A percentile compares a stretch with the other conserved stretches of the same genome.
Evolutionary conservation across 2,329 filamentous ascomycete species (phyloP).

Genomic region (Rhytidhysteron rufulum): DNA sequence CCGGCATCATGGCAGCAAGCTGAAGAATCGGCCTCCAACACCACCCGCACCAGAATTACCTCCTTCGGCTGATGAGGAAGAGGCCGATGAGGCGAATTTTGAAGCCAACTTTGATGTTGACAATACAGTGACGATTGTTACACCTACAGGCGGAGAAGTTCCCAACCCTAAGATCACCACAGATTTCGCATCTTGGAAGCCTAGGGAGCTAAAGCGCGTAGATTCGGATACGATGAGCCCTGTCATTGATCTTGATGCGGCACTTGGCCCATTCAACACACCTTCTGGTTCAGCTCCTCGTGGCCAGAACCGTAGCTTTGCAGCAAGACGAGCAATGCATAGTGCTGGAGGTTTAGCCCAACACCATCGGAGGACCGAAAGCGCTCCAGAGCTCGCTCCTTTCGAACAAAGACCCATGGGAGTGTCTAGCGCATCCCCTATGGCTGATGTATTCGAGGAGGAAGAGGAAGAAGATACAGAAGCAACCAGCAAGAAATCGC

Average conservation of each 20-base stretch:
- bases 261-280: slow-evolving; percentile 87
- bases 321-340: slow-evolving; percentile 65
- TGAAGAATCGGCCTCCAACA: slow-evolving; percentile 34
- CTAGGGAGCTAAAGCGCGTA: slow-evolving; percentile 33
- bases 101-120: slow-evolving; percentile 40
- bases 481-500: slow-evolving; percentile 7
- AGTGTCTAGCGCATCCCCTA: slow-evolving; percentile 63
- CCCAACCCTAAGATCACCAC: slow-evolving; percentile 27
- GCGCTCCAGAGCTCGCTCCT: slow-evolving; percentile 72
- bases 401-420: slow-evolving; percentile 56
- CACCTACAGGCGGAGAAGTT: slow-evolving; percentile 21
- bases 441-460: slow-evolving; percentile 85
- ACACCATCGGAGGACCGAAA: slow-evolving; percentile 75
- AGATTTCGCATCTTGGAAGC: slow-evolving; percentile 35
- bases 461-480: slow-evolving; percentile 62
- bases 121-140: slow-evolving; percentile 39
- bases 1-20: slow-evolving; percentile 51
- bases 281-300: slow-evolving; percentile 65
- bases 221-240: slow-evolving; percentile 64
- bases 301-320: slow-evolving; percentile 37
- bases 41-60: slow-evolving; percentile 18
- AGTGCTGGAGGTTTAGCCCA: slow-evolving; percentile 73
- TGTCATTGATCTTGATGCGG: slow-evolving; percentile 92
- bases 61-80: slow-evolving; percentile 27
- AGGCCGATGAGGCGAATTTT: slow-evolving; percentile 34